Conservation (phyloP, 441 rosid genomes). For the Populus hybrid region DNA sequence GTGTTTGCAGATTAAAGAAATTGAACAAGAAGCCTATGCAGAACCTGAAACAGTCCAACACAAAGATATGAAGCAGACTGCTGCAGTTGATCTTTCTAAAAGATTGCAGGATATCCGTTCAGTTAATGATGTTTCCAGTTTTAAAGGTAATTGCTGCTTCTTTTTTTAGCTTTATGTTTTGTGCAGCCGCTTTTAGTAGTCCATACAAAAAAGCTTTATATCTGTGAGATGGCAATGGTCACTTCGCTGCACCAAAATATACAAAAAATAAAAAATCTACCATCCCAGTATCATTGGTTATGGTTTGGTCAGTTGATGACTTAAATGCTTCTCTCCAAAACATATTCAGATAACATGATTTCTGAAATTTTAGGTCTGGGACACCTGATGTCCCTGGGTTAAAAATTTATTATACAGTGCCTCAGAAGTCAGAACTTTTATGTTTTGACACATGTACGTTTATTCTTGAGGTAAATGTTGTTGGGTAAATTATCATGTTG, state of each 20-base stretch:
- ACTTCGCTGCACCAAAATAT: too few species aligned
- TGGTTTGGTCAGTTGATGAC: background rate
- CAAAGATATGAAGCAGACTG: slow-evolving; percentile 64
- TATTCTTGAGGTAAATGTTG: background rate
- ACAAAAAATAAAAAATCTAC: background rate
- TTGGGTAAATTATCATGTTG: background rate
- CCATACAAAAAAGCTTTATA: background rate
- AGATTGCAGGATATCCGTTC: slow-evolving; percentile 64
- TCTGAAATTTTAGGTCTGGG: background rate
- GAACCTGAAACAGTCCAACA: slow-evolving; percentile 46
- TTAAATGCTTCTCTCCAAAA: background rate
- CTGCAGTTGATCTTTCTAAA: slow-evolving; percentile 78
- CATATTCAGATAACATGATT: background rate
- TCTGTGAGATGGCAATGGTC: background rate
- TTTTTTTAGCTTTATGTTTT: background rate
- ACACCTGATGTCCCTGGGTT: background rate
- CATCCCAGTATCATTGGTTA: background rate
- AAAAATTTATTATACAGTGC: background rate
- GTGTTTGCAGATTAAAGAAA: slow-evolving; percentile 65
- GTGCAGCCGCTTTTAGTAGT: background rate
- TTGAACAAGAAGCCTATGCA: slow-evolving; percentile 59
- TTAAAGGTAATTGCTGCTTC: slow-evolving; percentile 49
- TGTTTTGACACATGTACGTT: background rate
- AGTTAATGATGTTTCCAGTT: slow-evolving; percentile 52
- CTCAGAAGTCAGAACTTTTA: background rate